Percentiles rank a stretch among this genome's conserved stretches.
Conservation (phyloP, 495 filamentous ascomycete species). For the Penicillium maclennaniae region DNA sequence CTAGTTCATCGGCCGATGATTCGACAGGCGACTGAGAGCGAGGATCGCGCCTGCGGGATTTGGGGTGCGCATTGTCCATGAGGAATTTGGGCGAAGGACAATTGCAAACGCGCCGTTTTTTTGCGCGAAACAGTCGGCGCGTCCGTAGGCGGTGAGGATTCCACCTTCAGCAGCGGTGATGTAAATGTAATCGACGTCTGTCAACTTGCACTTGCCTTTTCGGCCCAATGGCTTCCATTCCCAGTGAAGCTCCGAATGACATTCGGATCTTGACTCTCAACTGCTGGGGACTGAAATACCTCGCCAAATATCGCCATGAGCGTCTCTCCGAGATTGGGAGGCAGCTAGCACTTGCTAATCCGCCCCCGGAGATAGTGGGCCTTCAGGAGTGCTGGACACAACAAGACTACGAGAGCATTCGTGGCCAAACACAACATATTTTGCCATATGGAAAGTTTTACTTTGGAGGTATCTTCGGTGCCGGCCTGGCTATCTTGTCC, state of each 20-base stretch:
- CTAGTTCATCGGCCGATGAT: constrained; percentile 53
- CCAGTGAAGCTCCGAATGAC: constrained; percentile 25
- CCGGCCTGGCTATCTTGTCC: constrained; percentile 87
- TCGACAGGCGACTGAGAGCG: constrained; percentile 35
- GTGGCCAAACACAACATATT: constrained; percentile 64
- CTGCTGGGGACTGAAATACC: constrained; percentile 92
- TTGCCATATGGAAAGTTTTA: constrained; percentile 97
- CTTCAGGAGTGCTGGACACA: constrained; percentile 96
- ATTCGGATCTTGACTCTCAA: constrained; percentile 84
- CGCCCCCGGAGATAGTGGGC: constrained; percentile 79
- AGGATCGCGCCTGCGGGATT: constrained; percentile 51
- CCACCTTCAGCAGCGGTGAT: background rate
- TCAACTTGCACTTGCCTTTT: background rate
- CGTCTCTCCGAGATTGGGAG: constrained; percentile 82
- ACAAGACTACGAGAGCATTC: constrained; percentile 82
- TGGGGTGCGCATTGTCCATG: constrained; percentile 39
- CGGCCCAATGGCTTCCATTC: constrained; percentile 17
- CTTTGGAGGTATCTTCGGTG: constrained; percentile 81
- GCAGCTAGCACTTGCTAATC: constrained; percentile 60
- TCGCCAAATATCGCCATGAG: constrained; percentile 73
- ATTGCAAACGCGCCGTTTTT: constrained; percentile 9
- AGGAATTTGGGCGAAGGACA: constrained; percentile 3
- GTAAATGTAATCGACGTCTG: background rate
- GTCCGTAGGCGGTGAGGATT: background rate
- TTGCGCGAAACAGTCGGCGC: constrained; percentile 14